phyloP scores from a whole-genome alignment of 2,329 filamentous ascomycete species.

The Lasiodiplodia citricola region DNA sequence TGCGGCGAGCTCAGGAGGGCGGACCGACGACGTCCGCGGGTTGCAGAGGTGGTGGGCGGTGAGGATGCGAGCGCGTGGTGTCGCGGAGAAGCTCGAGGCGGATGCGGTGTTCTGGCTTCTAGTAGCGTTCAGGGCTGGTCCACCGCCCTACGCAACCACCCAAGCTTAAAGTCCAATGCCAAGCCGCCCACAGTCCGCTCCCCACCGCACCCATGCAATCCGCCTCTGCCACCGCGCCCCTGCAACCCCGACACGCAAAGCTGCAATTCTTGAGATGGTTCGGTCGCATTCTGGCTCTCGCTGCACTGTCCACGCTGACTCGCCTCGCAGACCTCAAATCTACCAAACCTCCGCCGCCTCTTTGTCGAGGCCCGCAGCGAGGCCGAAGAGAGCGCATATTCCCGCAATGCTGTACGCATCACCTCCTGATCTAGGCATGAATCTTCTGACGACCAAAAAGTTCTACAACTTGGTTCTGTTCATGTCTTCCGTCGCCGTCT shows the following conservation, averaged over 20 bases:
- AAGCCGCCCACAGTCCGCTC: conserved; percentile 12
- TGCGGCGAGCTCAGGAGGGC: background rate
- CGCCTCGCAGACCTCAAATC: conserved; percentile 65
- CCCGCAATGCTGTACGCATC: conserved; percentile 79
- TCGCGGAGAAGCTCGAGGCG: conserved; percentile 19
- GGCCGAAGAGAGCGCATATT: conserved; percentile 92
- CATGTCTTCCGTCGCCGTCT: conserved; percentile 93
- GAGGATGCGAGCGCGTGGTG: conserved; percentile 9
- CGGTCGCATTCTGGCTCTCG: background rate
- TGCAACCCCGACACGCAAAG: background rate
- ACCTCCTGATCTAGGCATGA: background rate
- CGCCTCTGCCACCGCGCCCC: conserved; percentile 1
- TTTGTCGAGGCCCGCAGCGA: conserved; percentile 95
- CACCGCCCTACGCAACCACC: conserved; percentile 30
- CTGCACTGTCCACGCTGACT: background rate
- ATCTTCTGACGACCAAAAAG: conserved; percentile 52
- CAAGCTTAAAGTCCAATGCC: conserved; percentile 18
- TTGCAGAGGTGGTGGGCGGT: conserved; percentile 4
- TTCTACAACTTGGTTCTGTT: conserved; percentile 98
- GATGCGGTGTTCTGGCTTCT: conserved; percentile 27
- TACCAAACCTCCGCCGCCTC: conserved; percentile 92
- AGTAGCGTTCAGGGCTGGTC: conserved; percentile 26
- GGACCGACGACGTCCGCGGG: background rate
- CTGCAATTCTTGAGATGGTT: background rate
- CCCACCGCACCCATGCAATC: background rate